A percentile compares a stretch with the other conserved stretches of the same genome.
These are phyloP conservation scores for Pigoraptor vietnamica DNA, from an alignment of 78 protist species.

Conservation along the genomic window DNA sequence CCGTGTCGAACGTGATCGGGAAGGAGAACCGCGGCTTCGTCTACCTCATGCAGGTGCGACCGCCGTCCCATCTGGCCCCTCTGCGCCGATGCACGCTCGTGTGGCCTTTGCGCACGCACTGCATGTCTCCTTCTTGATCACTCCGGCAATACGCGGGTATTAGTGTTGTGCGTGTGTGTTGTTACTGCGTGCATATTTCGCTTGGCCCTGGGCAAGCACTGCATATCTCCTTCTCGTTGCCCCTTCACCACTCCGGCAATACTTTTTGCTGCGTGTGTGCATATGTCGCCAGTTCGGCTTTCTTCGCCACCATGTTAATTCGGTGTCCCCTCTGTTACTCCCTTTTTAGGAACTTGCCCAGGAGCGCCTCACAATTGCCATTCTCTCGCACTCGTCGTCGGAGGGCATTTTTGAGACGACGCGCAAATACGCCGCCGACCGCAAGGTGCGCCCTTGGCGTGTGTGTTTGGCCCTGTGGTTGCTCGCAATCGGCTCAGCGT, in stretches of 20 bases:
- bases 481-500: too few species aligned
- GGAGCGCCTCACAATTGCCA: conserved; percentile 41
- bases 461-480: background rate
- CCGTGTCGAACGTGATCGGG: conserved; percentile 21
- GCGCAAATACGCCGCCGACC: conserved; percentile 30
- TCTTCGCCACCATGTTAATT: background rate
- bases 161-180: too few species aligned
- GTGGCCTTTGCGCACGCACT: too few species aligned
- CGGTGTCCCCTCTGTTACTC: background rate
- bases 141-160: too few species aligned
- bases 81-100: too few species aligned
- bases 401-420: conserved; percentile 35
- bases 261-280: too few species aligned
- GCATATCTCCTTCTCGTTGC: too few species aligned
- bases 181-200: too few species aligned
- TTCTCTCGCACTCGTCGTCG: conserved; percentile 3
- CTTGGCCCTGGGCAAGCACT: too few species aligned
- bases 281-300: too few species aligned
- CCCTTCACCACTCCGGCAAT: too few species aligned
- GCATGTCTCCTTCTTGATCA: too few species aligned
- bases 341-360: conserved; percentile 33
- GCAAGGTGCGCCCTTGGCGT: conserved; percentile 15
- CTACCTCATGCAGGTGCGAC: conserved; percentile 34
- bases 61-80: background rate
- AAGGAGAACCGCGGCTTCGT: conserved; percentile 35